Evolutionary conservation across 495 filamentous ascomycete species (phyloP).

Genomic region (Talaromyces liani): DNA sequence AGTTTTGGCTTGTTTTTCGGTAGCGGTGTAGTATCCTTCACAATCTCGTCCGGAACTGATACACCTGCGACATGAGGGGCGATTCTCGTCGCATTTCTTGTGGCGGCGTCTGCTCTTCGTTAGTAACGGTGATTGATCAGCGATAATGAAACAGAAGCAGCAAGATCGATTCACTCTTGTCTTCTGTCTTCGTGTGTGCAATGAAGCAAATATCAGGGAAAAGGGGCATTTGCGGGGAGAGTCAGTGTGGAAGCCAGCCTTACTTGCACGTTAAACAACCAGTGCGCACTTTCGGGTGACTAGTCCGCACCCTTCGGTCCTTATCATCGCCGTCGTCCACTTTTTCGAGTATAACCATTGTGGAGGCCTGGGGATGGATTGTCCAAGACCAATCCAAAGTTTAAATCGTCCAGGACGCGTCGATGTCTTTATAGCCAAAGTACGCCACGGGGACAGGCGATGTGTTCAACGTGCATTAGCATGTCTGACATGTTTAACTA

Average conservation of each 20-base stretch:
- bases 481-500: too few species aligned
- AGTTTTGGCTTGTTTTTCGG: not conserved
- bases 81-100: conserved; percentile 57
- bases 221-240: too few species aligned
- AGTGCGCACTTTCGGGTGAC: not conserved
- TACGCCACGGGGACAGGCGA: too few species aligned
- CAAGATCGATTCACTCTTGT: not conserved
- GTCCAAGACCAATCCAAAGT: too few species aligned
- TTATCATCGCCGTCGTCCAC: not conserved
- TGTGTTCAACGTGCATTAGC: too few species aligned
- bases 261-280: not conserved
- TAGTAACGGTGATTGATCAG: not conserved
- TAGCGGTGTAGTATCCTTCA: conserved; percentile 14
- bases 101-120: conserved; percentile 37
- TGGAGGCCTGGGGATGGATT: not conserved
- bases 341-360: not conserved
- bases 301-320: not conserved
- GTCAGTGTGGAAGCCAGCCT: not conserved
- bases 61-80: conserved; percentile 47
- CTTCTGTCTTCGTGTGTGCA: too few species aligned
- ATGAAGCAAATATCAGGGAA: too few species aligned
- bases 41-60: conserved; percentile 35
- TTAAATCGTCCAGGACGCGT: too few species aligned
- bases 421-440: too few species aligned
- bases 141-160: not conserved